Conservation (phyloP, 257 asterid genomes). For the Solanum lycopersicoides region DNA sequence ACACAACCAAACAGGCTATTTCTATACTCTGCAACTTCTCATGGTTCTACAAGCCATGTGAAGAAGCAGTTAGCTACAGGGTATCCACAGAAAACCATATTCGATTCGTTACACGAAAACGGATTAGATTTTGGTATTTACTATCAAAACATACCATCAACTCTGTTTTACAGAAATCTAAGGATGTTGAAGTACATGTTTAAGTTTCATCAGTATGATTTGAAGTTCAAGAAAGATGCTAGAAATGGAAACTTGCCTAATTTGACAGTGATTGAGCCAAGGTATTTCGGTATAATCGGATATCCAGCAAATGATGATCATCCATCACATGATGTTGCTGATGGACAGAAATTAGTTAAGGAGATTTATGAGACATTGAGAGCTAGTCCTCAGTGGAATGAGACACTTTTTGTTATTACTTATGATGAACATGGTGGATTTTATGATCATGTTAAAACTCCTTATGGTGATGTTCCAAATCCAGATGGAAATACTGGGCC, state of each 20-base stretch:
- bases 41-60: slow-evolving; percentile 65
- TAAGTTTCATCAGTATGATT: slow-evolving; percentile 44
- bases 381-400: slow-evolving; percentile 69
- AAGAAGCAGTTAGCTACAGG: slow-evolving; percentile 46
- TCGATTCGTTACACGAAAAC: slow-evolving; percentile 51
- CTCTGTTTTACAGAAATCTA: slow-evolving; percentile 51
- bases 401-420: slow-evolving; percentile 51
- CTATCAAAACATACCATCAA: slow-evolving; percentile 54
- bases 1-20: slow-evolving; percentile 79
- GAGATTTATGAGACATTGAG: slow-evolving; percentile 73
- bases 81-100: slow-evolving; percentile 60
- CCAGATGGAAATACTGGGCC: slow-evolving; percentile 87
- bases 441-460: slow-evolving; percentile 72
- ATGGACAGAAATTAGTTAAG: slow-evolving; percentile 69
- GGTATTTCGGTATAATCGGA: slow-evolving; percentile 59
- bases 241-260: slow-evolving; percentile 54
- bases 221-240: slow-evolving; percentile 61
- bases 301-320: slow-evolving; percentile 72
- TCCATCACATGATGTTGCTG: slow-evolving; percentile 76
- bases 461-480: slow-evolving; percentile 51
- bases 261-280: slow-evolving; percentile 66
- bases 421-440: slow-evolving; percentile 90
- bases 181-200: slow-evolving; percentile 65
- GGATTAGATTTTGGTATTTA: slow-evolving; percentile 55
- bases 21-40: slow-evolving; percentile 76